phyloP scores from a whole-genome alignment of 805 yeast species.

The Lipomyces oligophaga region DNA sequence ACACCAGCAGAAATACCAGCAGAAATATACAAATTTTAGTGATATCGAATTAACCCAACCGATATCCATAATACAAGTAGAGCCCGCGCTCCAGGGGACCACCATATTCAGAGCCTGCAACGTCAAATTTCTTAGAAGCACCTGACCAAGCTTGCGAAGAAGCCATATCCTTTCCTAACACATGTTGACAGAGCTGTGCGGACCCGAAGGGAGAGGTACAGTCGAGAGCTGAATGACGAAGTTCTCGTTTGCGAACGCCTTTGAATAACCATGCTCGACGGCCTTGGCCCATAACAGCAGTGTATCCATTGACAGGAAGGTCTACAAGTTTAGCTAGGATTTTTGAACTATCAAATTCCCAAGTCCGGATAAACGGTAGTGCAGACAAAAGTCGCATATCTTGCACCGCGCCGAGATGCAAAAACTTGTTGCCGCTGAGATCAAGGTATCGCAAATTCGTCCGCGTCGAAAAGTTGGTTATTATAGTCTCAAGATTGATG shows the following conservation, averaged over 20 bases:
- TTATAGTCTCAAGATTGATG: slow-evolving; percentile 32
- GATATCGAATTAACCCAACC: slow-evolving; percentile 12
- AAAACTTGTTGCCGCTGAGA: slow-evolving; percentile 56
- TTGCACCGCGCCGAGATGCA: slow-evolving; percentile 56
- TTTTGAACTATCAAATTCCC: slow-evolving; percentile 50
- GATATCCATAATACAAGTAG: slow-evolving; percentile 37
- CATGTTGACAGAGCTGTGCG: slow-evolving; percentile 14
- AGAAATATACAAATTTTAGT: too few species aligned
- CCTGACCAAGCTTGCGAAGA: slow-evolving; percentile 33
- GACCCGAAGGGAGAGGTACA: slow-evolving; percentile 1
- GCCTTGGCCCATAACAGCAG: slow-evolving; percentile 50
- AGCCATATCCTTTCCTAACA: slow-evolving; percentile 33
- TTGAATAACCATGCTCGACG: slow-evolving; percentile 74
- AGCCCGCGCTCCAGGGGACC: slow-evolving; percentile 35
- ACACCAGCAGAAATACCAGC: too few species aligned
- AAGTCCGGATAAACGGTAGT: slow-evolving; percentile 51
- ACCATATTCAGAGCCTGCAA: slow-evolving; percentile 37
- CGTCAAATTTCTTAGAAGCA: slow-evolving; percentile 39
- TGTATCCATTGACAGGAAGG: slow-evolving; percentile 38
- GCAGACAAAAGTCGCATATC: slow-evolving; percentile 47
- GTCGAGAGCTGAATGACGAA: slow-evolving; percentile 3
- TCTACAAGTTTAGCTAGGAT: slow-evolving; percentile 31
- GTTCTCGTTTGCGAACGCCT: slow-evolving; percentile 3
- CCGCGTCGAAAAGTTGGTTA: slow-evolving; percentile 29
- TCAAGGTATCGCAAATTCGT: slow-evolving; percentile 54